Conservation (phyloP, 129 eudicot species). For the Rutidosis leptorrhynchoides region DNA sequence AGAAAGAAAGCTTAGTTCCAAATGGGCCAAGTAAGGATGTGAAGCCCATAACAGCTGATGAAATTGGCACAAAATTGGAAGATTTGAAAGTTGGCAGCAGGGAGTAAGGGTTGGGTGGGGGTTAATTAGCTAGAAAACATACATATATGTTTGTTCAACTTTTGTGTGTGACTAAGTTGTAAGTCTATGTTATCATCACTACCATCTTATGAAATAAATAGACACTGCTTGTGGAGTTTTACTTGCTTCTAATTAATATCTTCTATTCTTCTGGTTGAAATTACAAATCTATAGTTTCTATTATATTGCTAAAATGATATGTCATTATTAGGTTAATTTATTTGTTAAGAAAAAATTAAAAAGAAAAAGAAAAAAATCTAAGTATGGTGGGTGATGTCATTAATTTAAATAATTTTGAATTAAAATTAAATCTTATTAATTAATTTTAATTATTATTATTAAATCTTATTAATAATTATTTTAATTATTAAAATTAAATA, state of each 20-base stretch:
- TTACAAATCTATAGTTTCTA: too few species aligned
- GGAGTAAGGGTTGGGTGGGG: slow-evolving; percentile 13
- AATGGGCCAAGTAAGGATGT: slow-evolving; percentile 38
- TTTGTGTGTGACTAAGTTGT: slow-evolving; percentile 25
- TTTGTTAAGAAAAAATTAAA: too few species aligned
- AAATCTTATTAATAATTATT: too few species aligned
- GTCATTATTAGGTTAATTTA: too few species aligned
- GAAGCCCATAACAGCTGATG: slow-evolving; percentile 40
- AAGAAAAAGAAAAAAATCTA: too few species aligned
- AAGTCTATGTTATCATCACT: slow-evolving; percentile 32
- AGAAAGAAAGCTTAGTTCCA: slow-evolving; percentile 27
- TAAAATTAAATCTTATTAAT: too few species aligned
- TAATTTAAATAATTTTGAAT: too few species aligned
- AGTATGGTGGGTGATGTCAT: too few species aligned
- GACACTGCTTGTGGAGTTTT: slow-evolving; percentile 28
- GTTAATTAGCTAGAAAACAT: slow-evolving; percentile 26
- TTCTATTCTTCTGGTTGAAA: neutral
- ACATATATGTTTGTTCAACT: slow-evolving; percentile 26
- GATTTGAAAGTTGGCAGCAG: slow-evolving; percentile 37
- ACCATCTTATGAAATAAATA: slow-evolving; percentile 30
- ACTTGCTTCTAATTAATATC: neutral
- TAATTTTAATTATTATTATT: too few species aligned
- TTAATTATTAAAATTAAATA: too few species aligned
- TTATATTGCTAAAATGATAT: too few species aligned
- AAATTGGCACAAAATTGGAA: slow-evolving; percentile 40